A percentile compares a stretch with the other conserved stretches of the same genome.
phyloP scores from a whole-genome alignment of 2,329 filamentous ascomycete genomes.

The Colletotrichum graminicola region DNA sequence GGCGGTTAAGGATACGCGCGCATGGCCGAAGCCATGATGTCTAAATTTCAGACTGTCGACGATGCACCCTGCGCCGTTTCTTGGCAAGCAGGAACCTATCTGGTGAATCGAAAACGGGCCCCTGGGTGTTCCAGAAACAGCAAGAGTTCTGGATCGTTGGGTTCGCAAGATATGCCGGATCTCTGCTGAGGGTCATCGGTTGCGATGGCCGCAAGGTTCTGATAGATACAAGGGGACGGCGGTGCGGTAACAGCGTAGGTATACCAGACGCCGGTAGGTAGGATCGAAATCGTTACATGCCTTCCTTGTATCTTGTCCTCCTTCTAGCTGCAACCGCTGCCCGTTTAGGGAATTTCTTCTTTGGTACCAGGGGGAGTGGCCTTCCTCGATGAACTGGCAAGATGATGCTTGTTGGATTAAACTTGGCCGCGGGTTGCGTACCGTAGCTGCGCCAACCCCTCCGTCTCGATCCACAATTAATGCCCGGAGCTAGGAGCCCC shows the following conservation, averaged over 20 bases:
- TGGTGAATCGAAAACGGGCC: constrained; percentile 19
- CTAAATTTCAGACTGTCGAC: constrained; percentile 32
- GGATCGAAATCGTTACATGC: constrained; percentile 9
- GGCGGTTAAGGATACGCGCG: constrained; percentile 11
- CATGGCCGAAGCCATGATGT: constrained; percentile 31
- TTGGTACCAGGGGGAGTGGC: neutral
- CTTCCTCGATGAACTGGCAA: neutral
- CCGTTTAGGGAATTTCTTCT: neutral
- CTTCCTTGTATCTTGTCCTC: neutral
- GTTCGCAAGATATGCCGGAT: constrained; percentile 9
- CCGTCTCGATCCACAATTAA: constrained; percentile 22
- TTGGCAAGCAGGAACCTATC: constrained; percentile 24
- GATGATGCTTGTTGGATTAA: constrained; percentile 30
- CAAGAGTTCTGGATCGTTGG: constrained; percentile 10
- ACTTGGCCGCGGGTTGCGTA: constrained; percentile 9
- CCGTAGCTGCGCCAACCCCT: constrained; percentile 34
- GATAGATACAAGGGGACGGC: neutral
- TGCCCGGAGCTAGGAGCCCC: constrained; percentile 30
- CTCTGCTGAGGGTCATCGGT: constrained; percentile 9
- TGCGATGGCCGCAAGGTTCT: constrained; percentile 21
- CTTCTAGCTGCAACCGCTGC: constrained; percentile 9
- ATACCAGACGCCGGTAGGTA: constrained; percentile 12
- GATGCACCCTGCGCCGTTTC: constrained; percentile 31
- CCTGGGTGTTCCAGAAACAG: constrained; percentile 16
- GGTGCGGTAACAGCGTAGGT: neutral